A percentile compares a stretch with the other conserved stretches of the same genome.
Conservation (phyloP, 192 early-diverging fungal species). For the Geranomyces michiganensis region DNA sequence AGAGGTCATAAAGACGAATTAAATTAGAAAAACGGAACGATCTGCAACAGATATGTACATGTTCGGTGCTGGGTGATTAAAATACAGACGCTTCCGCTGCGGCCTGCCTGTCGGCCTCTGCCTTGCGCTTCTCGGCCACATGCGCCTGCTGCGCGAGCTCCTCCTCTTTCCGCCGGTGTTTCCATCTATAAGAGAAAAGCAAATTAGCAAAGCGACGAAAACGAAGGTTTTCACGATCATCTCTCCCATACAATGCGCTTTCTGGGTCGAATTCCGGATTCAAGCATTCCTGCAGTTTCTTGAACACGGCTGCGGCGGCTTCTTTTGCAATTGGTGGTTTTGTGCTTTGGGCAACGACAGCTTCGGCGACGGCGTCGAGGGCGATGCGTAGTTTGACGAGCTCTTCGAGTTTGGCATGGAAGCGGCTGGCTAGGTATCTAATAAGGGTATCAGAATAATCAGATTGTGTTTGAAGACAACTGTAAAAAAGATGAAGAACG, state of each 20-base stretch:
- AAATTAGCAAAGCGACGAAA: neutral
- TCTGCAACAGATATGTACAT: too few species aligned
- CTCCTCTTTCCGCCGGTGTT: constrained; percentile 6
- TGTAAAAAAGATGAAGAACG: constrained; percentile 20
- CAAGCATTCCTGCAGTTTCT: constrained; percentile 39
- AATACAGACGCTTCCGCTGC: too few species aligned
- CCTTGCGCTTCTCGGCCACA: neutral
- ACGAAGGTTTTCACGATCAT: neutral
- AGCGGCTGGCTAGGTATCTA: constrained; percentile 24
- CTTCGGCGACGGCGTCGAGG: constrained; percentile 31
- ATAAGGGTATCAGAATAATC: too few species aligned
- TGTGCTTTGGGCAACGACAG: constrained; percentile 19
- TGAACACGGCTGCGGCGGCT: constrained; percentile 28
- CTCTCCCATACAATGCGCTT: constrained; percentile 42
- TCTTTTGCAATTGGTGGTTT: constrained; percentile 16
- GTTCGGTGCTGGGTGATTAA: too few species aligned
- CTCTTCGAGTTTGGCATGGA: constrained; percentile 15
- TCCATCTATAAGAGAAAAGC: constrained; percentile 5
- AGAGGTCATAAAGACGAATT: too few species aligned
- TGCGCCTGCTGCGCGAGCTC: constrained; percentile 9
- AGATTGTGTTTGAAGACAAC: neutral
- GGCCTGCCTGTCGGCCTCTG: neutral
- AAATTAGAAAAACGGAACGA: too few species aligned
- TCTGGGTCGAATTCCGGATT: constrained; percentile 42
- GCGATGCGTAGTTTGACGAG: constrained; percentile 22